These are phyloP conservation scores for Jaltomata sinuosa DNA, from an alignment of 257 asterid genomes.

Conservation along the genomic window DNA sequence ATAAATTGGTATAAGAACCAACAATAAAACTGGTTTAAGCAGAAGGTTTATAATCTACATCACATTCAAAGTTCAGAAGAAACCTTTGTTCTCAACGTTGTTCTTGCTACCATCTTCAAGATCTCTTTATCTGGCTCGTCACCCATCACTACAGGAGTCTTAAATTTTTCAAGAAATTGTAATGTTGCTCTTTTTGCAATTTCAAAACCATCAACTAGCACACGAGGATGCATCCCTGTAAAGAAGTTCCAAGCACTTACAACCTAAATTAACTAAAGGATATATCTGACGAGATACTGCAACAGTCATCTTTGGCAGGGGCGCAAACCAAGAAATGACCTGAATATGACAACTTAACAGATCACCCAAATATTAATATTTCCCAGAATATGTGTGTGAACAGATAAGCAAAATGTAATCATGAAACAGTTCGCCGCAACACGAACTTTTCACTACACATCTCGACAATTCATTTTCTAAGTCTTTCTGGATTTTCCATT, in stretches of 20 bases:
- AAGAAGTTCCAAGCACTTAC: not conserved
- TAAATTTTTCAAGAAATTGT: constrained; percentile 83
- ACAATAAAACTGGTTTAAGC: not conserved
- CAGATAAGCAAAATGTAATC: not conserved
- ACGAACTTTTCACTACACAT: not conserved
- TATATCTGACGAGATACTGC: not conserved
- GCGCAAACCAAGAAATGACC: not conserved
- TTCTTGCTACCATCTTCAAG: constrained; percentile 95
- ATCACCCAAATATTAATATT: not conserved
- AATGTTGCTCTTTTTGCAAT: constrained; percentile 91
- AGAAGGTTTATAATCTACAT: not conserved
- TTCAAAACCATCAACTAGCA: constrained; percentile 93
- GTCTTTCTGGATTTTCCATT: not conserved
- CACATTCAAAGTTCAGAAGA: not conserved
- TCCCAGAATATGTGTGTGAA: not conserved
- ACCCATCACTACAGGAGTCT: constrained; percentile 91
- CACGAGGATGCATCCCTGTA: constrained; percentile 99
- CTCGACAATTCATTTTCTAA: not conserved
- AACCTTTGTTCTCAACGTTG: constrained; percentile 94
- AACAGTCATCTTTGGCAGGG: not conserved
- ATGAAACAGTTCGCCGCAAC: not conserved
- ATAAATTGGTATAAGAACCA: constrained; percentile 2
- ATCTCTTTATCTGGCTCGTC: constrained; percentile 93
- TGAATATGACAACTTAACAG: not conserved
- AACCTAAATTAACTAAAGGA: not conserved